Conservation (phyloP, 768 basidiomycete species). For the Lactarius sp. region DNA sequence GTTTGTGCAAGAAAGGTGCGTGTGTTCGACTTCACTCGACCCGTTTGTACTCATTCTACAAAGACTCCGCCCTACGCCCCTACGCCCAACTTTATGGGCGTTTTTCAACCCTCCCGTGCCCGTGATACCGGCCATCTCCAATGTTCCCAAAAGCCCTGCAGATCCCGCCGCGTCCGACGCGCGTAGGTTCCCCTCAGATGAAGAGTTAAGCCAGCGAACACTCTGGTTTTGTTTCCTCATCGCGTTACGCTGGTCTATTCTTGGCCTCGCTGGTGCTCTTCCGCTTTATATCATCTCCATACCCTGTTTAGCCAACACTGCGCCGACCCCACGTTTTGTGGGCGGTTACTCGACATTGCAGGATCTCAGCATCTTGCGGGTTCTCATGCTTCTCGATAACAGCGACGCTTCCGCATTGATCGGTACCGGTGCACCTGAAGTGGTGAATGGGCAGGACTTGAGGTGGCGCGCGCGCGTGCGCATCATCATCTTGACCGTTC, state of each 20-base stretch:
- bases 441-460: conserved; percentile 35
- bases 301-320: conserved; percentile 60
- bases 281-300: conserved; percentile 66
- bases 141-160: conserved; percentile 52
- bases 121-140: conserved; percentile 53
- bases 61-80: conserved; percentile 61
- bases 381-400: conserved; percentile 57
- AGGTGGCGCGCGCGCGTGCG: conserved; percentile 49
- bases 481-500: conserved; percentile 60
- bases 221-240: conserved; percentile 64
- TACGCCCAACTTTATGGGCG: conserved; percentile 53
- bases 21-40: conserved; percentile 13
- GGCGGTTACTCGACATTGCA: conserved; percentile 65
- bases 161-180: conserved; percentile 48
- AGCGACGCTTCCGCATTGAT: conserved; percentile 34
- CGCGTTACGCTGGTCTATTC: conserved; percentile 58
- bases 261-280: conserved; percentile 65
- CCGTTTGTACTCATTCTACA: conserved; percentile 18
- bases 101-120: conserved; percentile 71
- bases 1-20: conserved; percentile 70
- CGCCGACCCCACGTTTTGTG: conserved; percentile 40
- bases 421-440: conserved; percentile 36
- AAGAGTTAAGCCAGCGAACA: conserved; percentile 64
- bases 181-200: conserved; percentile 65
- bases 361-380: conserved; percentile 70